Base-by-base conservation (phyloP, 495 filamentous ascomycete species). In the Annulohypoxylon moriforme region DNA sequence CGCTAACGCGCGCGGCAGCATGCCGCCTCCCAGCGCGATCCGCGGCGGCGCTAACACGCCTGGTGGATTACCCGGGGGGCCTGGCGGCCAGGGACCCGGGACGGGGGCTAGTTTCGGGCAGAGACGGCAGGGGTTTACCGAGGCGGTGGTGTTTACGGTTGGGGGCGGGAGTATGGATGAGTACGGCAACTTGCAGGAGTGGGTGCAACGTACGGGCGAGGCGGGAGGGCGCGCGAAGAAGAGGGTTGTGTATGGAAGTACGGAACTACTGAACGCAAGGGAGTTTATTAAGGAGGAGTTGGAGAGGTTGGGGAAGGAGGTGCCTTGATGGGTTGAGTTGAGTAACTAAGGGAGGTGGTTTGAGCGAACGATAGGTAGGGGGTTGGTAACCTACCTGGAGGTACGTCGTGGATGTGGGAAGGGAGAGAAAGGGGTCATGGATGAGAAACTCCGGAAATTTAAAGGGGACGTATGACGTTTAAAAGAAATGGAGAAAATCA, bases 91-190 rank as follows among this genome's bases (percentile, higher is more conserved):
- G 22, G 80, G 78, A 0, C 80, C 86, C 0, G 94, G 94, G 9
- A 93, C 89, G 4, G 89, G 89, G 8, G 95, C 96, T 2, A 96
- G 89, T 62, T 99, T 99, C 77, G 96, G 96, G 0, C 95, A 98
- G 80, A 83, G 95, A 42, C 85, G 96, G 63, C 96, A 98, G 72
- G 94, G 94, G 3, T 99, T 97, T 77, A 93, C 90, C 31, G 96
- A 99, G 75, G 95, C 96, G 7, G 91, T 98, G 62, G 96, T 98
- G 27, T 98, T 99, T 75, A 96, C 94, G 14, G 95, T 99, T 18
- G 96, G 96, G 10, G 96, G 96, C 59, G 96, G 96, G 24, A 97
- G 94, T 74, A 98, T 98, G 94, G 96, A 98, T 73, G 96, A 99
- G 78, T 99, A 99, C 79, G 94, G 94, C 13, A 99, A 99, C 77